phyloP scores from a whole-genome alignment of 345 rosid genomes.

The Draba incana region DNA sequence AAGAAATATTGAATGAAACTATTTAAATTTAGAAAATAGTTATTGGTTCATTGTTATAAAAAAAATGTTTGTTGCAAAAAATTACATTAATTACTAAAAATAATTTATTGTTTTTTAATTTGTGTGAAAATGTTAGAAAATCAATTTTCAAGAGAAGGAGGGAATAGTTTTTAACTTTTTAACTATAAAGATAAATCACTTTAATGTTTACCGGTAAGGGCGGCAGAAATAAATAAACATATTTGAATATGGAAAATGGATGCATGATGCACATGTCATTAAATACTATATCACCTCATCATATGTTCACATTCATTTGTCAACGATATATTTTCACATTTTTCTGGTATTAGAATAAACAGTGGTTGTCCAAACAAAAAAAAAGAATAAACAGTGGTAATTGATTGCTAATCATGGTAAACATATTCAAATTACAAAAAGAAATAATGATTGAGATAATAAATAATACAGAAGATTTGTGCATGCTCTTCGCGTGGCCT shows the following conservation, averaged over 20 bases:
- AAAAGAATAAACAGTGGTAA: too few relatives aligned
- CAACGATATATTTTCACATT: conserved; percentile 23
- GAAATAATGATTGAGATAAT: background rate
- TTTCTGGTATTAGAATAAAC: background rate
- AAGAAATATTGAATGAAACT: too few relatives aligned
- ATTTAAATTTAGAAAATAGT: too few relatives aligned
- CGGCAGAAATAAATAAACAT: conserved; percentile 28
- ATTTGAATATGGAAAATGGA: conserved; percentile 5
- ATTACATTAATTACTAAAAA: too few relatives aligned
- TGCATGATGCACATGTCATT: conserved; percentile 42
- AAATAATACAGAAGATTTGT: background rate
- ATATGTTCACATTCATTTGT: conserved; percentile 41
- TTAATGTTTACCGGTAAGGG: conserved; percentile 23
- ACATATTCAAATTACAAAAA: conserved; percentile 6
- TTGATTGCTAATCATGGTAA: conserved; percentile 10
- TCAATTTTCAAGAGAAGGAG: too few relatives aligned
- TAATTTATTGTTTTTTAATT: too few relatives aligned
- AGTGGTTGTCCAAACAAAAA: too few relatives aligned
- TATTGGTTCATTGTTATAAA: too few relatives aligned
- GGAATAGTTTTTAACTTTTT: too few relatives aligned
- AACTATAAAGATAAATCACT: conserved; percentile 14
- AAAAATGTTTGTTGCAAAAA: too few relatives aligned
- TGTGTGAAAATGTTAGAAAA: too few relatives aligned
- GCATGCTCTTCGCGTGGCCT: conserved; percentile 29
- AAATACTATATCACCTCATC: conserved; percentile 22